Evolutionary conservation across 345 rosid species (phyloP), one percentile per base, ranked within the genome.

Genomic region (Lenwebbia sp.): DNA sequence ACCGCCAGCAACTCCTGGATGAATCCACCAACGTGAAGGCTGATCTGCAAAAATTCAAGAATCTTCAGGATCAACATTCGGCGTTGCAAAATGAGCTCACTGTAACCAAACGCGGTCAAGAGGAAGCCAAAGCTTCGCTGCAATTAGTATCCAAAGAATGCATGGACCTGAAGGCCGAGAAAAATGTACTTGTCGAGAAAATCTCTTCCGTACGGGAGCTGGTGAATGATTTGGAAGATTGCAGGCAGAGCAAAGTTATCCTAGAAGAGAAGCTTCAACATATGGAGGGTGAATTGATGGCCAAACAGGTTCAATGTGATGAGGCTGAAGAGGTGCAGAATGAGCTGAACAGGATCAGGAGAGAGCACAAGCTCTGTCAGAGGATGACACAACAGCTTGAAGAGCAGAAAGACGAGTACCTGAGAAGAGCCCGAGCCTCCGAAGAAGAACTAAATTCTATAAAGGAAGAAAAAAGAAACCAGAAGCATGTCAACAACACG

Each of bases 231-330:
- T 82, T 92, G 82, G 93, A 92, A 85, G 92, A 88, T n/a, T 88
- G 86, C 87, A 91, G 83, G 83, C 86, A 83, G 56, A 83, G 88
- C 11, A 91, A 78, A 25, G 37, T 82, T 41, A 60, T 86, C 11
- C 74, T 90, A 6, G 91, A 92, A 88, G 90, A 92, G 88, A 90
- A 90, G 89, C 88, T 94, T 65, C 86, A 82, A 76, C 81, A 47
- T 60, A 50, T 86, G 88, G 93, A 90, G 82, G 50, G 60, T 55
- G 92, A 91, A 5, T 86, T 88, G 23, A 62, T 44, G 33, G 86
- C 47, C 4, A 93, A 89, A 40, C 88, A 90, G 78, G 88, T 90
- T 49, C 30, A 85, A 49, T 60, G 78, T 60, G 85, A 84, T 70
- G 87, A 92, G 87, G 85, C 87, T 86, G 78, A 74, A 5, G 92